These are phyloP conservation scores for Dispira parvispora DNA, from an alignment of 192 early-diverging fungal genomes.

Conservation along the genomic window DNA sequence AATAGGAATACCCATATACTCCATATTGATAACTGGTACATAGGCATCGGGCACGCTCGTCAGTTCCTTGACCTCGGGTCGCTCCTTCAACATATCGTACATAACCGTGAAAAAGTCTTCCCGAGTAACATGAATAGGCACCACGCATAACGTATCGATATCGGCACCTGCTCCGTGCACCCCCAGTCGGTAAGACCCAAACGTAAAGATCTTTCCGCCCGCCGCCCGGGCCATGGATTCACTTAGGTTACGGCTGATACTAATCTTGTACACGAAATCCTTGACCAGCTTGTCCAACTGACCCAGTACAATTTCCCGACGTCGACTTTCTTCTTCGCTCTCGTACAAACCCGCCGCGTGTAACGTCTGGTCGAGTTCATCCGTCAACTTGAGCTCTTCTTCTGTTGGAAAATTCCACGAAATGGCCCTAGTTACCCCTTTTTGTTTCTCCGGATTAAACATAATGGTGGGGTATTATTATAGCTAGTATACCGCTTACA, in stretches of 20 bases:
- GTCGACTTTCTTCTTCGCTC: slow-evolving; percentile 61
- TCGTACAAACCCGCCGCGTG: slow-evolving; percentile 70
- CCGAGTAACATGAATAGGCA: slow-evolving; percentile 70
- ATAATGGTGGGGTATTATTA: neutral
- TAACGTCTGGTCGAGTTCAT: slow-evolving; percentile 50
- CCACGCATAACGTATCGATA: slow-evolving; percentile 96
- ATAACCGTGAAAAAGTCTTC: slow-evolving; percentile 89
- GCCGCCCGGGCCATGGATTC: slow-evolving; percentile 71
- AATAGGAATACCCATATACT: slow-evolving; percentile 76
- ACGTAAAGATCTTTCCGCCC: slow-evolving; percentile 94
- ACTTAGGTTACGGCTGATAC: slow-evolving; percentile 51
- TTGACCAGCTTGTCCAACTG: slow-evolving; percentile 79
- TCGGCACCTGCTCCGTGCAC: slow-evolving; percentile 89
- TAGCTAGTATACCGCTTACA: neutral
- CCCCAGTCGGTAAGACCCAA: slow-evolving; percentile 89
- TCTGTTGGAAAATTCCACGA: slow-evolving; percentile 38
- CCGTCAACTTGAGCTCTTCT: slow-evolving; percentile 52
- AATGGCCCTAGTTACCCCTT: slow-evolving; percentile 71
- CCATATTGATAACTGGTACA: slow-evolving; percentile 91
- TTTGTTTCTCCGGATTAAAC: neutral
- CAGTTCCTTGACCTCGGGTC: slow-evolving; percentile 73
- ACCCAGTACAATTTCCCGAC: slow-evolving; percentile 67
- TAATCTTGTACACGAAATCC: slow-evolving; percentile 75
- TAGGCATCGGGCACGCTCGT: slow-evolving; percentile 77
- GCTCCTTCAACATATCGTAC: slow-evolving; percentile 65